Conservation (phyloP, 768 basidiomycete genomes). For the Hypsizygus marmoreus region DNA sequence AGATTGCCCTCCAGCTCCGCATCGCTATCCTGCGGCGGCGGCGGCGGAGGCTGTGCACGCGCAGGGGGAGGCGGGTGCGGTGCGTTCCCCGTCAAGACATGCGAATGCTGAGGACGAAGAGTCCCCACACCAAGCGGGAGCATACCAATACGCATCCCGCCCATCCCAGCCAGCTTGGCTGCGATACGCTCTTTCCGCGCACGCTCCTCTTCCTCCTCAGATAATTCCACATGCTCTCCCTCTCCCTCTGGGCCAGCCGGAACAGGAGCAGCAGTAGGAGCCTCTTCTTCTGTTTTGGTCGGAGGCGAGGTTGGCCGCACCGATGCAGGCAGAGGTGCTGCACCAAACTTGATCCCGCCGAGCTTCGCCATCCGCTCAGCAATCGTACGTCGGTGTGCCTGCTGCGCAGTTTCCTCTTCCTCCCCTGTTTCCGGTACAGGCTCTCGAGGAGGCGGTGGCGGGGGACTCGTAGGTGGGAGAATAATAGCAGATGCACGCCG, state of each 20-base stretch:
- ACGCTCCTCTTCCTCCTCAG: conserved; percentile 64
- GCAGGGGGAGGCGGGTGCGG: conserved; percentile 17
- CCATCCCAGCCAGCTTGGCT: conserved; percentile 55
- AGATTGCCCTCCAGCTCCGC: conserved; percentile 46
- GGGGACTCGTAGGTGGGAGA: conserved; percentile 13
- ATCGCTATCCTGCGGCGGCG: conserved; percentile 32
- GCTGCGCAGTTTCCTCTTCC: conserved; percentile 52
- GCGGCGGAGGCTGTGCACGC: conserved; percentile 26
- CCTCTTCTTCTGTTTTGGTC: conserved; percentile 28
- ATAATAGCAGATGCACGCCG: conserved; percentile 36
- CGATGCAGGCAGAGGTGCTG: conserved; percentile 50
- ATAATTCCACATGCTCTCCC: conserved; percentile 26
- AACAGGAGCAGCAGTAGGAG: conserved; percentile 12
- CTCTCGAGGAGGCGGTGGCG: conserved; percentile 13
- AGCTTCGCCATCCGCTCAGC: conserved; percentile 95
- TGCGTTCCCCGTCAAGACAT: conserved; percentile 23
- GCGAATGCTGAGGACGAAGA: conserved; percentile 32
- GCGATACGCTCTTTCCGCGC: conserved; percentile 57
- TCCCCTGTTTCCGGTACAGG: conserved; percentile 25
- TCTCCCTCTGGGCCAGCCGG: conserved; percentile 23
- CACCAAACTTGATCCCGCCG: conserved; percentile 83
- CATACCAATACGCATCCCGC: conserved; percentile 62
- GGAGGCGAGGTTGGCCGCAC: conserved; percentile 38
- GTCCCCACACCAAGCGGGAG: conserved; percentile 41
- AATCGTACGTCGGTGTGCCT: conserved; percentile 68